A percentile compares a stretch with the other conserved stretches of the same genome.
Conservation (phyloP, 1,139 yeast genomes). For the Casaregolazyma lundiana region DNA sequence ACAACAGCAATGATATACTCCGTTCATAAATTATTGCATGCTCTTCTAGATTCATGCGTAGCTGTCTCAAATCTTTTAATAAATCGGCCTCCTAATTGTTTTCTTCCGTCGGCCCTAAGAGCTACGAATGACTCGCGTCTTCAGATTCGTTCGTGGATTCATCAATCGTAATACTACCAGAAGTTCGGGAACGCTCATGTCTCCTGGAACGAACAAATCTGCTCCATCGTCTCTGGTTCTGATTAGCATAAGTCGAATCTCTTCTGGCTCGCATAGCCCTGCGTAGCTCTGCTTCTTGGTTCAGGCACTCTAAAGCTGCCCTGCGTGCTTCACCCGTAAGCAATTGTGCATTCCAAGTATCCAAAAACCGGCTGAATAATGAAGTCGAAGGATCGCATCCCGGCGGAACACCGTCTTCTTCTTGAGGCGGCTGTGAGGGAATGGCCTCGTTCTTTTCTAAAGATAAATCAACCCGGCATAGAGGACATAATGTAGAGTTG, state of each 20-base stretch:
- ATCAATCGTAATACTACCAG: not conserved
- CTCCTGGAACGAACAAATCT: slow-evolving; percentile 26
- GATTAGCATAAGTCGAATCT: slow-evolving; percentile 17
- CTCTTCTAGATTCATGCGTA: too few relatives aligned
- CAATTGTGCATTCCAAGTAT: slow-evolving; percentile 34
- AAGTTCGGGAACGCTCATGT: slow-evolving; percentile 11
- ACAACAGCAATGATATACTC: too few relatives aligned
- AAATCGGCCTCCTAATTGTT: too few relatives aligned
- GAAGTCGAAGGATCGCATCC: slow-evolving; percentile 29
- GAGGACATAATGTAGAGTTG: slow-evolving; percentile 75
- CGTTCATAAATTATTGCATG: too few relatives aligned
- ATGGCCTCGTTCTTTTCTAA: slow-evolving; percentile 25
- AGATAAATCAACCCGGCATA: slow-evolving; percentile 62
- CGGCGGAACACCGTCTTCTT: slow-evolving; percentile 21
- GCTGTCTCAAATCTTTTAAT: too few relatives aligned
- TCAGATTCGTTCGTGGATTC: not conserved
- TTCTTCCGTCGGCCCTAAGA: too few relatives aligned
- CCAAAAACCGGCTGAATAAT: slow-evolving; percentile 30
- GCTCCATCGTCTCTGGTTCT: slow-evolving; percentile 24
- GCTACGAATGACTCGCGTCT: too few relatives aligned
- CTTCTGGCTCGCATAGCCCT: slow-evolving; percentile 21
- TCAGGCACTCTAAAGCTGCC: slow-evolving; percentile 29
- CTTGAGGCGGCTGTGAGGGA: slow-evolving; percentile 24
- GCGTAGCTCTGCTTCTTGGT: slow-evolving; percentile 31
- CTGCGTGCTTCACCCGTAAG: slow-evolving; percentile 33